Conservation (phyloP, 2,329 filamentous ascomycete species). For the Cylindrodendrum hubeiense region DNA sequence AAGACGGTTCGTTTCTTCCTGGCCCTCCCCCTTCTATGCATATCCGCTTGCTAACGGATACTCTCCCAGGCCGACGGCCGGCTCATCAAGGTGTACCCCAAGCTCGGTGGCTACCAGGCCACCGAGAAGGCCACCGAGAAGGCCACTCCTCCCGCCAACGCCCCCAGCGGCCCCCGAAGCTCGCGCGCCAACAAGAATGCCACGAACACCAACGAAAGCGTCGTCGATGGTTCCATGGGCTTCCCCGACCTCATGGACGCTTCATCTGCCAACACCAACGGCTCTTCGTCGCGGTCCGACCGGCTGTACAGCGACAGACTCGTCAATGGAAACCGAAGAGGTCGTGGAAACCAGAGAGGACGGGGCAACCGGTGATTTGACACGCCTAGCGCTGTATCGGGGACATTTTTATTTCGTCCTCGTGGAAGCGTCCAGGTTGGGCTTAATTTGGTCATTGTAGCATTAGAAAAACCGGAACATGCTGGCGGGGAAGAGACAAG, state of each 20-base stretch:
- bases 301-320: slow-evolving; percentile 67
- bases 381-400: neutral
- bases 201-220: slow-evolving; percentile 48
- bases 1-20: slow-evolving; percentile 71
- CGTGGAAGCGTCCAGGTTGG: neutral
- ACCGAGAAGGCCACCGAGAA: slow-evolving; percentile 41
- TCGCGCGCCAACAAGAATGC: slow-evolving; percentile 38
- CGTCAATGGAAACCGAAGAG: slow-evolving; percentile 46
- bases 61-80: slow-evolving; percentile 77
- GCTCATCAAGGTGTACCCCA: slow-evolving; percentile 79
- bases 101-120: slow-evolving; percentile 61
- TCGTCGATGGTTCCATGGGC: slow-evolving; percentile 67
- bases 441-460: slow-evolving; percentile 1
- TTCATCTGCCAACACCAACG: slow-evolving; percentile 28
- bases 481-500: slow-evolving; percentile 9
- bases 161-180: slow-evolving; percentile 47
- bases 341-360: slow-evolving; percentile 43
- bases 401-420: neutral
- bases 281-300: slow-evolving; percentile 42
- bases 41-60: neutral
- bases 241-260: slow-evolving; percentile 63
- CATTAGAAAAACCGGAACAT: slow-evolving; percentile 27
- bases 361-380: slow-evolving; percentile 37
- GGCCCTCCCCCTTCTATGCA: neutral
- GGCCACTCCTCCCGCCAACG: slow-evolving; percentile 47